Percentiles rank a stretch among this genome's conserved stretches.
Evolutionary conservation across 768 basidiomycete genomes (phyloP).

Genomic region (Boletus subcaerulescens): DNA sequence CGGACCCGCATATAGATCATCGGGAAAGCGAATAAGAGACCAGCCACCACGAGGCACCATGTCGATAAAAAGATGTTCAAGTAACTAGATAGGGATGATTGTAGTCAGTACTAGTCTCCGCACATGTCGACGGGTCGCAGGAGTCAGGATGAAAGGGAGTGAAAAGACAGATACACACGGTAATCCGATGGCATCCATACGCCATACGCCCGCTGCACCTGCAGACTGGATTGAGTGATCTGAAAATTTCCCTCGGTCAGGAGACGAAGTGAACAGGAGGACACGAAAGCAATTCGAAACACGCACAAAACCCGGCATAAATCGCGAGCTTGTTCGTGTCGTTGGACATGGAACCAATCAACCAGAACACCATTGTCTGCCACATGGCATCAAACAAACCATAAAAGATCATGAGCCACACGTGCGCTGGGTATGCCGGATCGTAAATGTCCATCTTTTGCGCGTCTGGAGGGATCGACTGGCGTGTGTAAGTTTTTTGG

Average conservation of each 20-base stretch:
- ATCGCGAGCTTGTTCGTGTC: constrained; percentile 74
- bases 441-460: constrained; percentile 54
- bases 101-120: too few species aligned
- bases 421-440: constrained; percentile 25
- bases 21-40: constrained; percentile 63
- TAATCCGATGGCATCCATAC: constrained; percentile 58
- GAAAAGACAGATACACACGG: constrained; percentile 37
- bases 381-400: constrained; percentile 78
- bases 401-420: constrained; percentile 65
- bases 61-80: constrained; percentile 74
- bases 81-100: constrained; percentile 31
- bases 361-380: constrained; percentile 77
- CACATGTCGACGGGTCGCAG: too few species aligned
- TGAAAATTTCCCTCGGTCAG: constrained; percentile 7
- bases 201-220: constrained; percentile 69
- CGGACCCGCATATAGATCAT: constrained; percentile 61
- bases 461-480: constrained; percentile 37
- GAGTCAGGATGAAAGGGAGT: background rate
- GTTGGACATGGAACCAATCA: constrained; percentile 82
- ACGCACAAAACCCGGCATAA: constrained; percentile 74
- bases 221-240: constrained; percentile 77
- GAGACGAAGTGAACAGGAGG: too few species aligned
- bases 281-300: constrained; percentile 29
- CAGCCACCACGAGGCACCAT: constrained; percentile 62
- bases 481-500: constrained; percentile 62